These are phyloP conservation scores for Cercospora sojina DNA, from an alignment of 2,329 filamentous ascomycete genomes.

Conservation along the genomic window DNA sequence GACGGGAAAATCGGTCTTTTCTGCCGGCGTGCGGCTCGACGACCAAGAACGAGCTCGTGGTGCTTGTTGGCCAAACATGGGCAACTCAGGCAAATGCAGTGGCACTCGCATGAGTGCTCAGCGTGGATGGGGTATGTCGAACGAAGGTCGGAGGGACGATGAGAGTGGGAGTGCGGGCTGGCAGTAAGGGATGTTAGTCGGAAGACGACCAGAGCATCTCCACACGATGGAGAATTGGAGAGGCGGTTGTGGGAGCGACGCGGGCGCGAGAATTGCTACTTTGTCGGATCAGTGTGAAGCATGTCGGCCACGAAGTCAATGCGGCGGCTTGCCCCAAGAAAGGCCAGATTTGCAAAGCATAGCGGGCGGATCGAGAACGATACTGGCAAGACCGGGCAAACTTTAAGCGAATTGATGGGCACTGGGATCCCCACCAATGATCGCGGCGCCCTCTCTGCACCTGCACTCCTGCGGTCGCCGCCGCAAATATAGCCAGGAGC, in stretches of 20 bases:
- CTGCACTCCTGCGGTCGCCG: constrained; percentile 6
- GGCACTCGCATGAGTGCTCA: constrained; percentile 16
- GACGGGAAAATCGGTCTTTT: constrained; percentile 13
- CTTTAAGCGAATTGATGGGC: constrained; percentile 11
- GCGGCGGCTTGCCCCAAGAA: constrained; percentile 12
- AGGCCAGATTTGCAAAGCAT: constrained; percentile 12
- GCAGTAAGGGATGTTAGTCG: constrained; percentile 14
- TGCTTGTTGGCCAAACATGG: constrained; percentile 17
- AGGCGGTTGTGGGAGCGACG: constrained; percentile 11
- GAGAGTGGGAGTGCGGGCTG: background rate
- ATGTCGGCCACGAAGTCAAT: constrained; percentile 17
- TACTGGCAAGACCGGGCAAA: constrained; percentile 10
- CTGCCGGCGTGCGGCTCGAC: constrained; percentile 17
- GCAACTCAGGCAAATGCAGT: constrained; percentile 14
- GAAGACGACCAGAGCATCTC: constrained; percentile 2
- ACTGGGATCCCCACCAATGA: constrained; percentile 17
- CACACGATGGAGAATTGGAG: constrained; percentile 6
- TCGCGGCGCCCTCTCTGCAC: constrained; percentile 1
- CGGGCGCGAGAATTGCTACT: constrained; percentile 18
- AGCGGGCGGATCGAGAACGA: constrained; percentile 9
- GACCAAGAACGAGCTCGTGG: constrained; percentile 20
- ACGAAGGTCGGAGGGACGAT: background rate
- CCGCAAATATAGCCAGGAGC: background rate
- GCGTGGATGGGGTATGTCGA: background rate
- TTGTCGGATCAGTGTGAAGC: constrained; percentile 19